These are phyloP conservation scores for Jatropha curcas DNA, from an alignment of 345 rosid species.

Conservation along the genomic window DNA sequence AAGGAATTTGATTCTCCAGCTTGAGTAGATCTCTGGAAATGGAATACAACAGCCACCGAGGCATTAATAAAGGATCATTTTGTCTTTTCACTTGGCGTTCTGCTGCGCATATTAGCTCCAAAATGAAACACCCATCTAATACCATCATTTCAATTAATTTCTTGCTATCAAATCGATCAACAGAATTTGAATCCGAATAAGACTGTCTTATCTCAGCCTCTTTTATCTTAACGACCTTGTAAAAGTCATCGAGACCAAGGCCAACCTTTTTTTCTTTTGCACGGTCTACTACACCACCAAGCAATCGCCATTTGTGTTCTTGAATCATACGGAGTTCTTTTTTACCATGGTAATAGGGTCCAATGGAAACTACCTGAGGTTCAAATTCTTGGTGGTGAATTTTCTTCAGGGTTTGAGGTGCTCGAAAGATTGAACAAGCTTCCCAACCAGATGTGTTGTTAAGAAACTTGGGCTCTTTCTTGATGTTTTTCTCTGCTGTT, in stretches of 20 bases:
- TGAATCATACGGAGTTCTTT: slow-evolving; percentile 13
- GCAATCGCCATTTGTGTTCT: slow-evolving; percentile 23
- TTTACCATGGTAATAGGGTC: slow-evolving; percentile 16
- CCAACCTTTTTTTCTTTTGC: background rate
- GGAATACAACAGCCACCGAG: slow-evolving; percentile 9
- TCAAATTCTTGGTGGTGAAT: slow-evolving; percentile 4
- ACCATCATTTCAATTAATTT: slow-evolving; percentile 24
- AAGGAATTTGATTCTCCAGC: slow-evolving; percentile 29
- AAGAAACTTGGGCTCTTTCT: background rate
- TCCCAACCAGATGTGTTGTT: background rate
- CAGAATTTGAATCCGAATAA: slow-evolving; percentile 7
- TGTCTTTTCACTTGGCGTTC: too few relatives aligned
- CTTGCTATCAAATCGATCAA: background rate
- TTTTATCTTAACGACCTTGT: background rate
- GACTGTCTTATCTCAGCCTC: slow-evolving; percentile 10
- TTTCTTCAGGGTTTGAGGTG: background rate
- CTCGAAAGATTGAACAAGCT: slow-evolving; percentile 4
- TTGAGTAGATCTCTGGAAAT: slow-evolving; percentile 22
- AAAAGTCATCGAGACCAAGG: background rate
- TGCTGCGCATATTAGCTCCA: background rate
- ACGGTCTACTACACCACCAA: background rate
- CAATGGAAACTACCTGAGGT: slow-evolving; percentile 24
- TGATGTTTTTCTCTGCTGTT: background rate
- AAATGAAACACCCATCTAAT: slow-evolving; percentile 22
- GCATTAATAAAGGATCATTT: slow-evolving; percentile 20